Evolutionary conservation across 2,329 filamentous ascomycete genomes (phyloP), one percentile per base, ranked within the genome.

Genomic region (Penicillium sp.): DNA sequence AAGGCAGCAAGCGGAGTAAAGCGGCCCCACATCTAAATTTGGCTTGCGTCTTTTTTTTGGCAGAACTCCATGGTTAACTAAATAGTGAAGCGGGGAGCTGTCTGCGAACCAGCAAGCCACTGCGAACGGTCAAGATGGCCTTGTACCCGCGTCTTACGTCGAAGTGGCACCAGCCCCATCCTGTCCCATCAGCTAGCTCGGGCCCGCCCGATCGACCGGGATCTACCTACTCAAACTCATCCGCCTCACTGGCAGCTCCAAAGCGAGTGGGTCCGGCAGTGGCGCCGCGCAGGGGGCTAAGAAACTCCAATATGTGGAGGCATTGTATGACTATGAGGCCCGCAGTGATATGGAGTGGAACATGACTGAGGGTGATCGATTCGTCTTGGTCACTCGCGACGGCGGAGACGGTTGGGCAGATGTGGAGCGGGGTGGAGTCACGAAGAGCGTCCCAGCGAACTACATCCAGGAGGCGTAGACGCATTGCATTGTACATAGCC

Each of bases 341-440:
- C 87, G 91, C 66, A 92, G 86, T 62, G 90, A 95, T 6, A 84
- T 85, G 7, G 94, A 99, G 75, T 92, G 93, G 73, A 91, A 82
- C 67, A 99, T 99, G 90, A 72, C 73, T 1, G 93, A 96, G 74
- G 94, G 94, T 1, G 94, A 99, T 75, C 84, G 87, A 49, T 95
- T 99, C 67, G 92, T 99, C 37, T 79, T 99, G 29, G 86, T 97
- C 58, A 92, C 87, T 67, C 87, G 90, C 54, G 93, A 97, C 69
- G 83, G 87, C 0, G 94, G 94, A 1, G 94, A 97, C 77, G 94
- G 94, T 0, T 99, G 94, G 94, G 90, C 88, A 26, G 94, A 97
- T 77, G 94, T 99, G 18, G 94, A 97, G 78, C 92, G 90, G 74
- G 92, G 90, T 18, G 92, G 92, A 1, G 79, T 86, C 40, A 90